Base-by-base conservation (phyloP, 208 protist species). In the Trypanosoma congolense region DNA sequence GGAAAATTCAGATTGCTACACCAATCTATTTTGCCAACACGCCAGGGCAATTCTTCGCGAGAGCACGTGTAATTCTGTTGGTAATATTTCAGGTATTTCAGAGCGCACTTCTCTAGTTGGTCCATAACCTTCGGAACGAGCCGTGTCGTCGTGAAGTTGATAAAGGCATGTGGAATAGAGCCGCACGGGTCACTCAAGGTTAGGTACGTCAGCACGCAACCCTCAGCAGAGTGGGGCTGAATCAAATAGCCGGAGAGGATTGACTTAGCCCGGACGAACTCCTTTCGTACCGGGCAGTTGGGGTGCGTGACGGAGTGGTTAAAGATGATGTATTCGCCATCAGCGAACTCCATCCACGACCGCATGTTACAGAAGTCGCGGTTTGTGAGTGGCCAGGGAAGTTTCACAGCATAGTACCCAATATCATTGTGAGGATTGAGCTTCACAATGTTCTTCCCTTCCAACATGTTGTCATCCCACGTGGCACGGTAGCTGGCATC, bases 291-390 rank as follows among this genome's bases (percentile, higher is more conserved):
- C 0, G 90, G 90, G 56, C 86, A 93, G 29, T 73, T 57, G 5
- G 28, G 56, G 62, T 96, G 90, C 21, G 79, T 65, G 35, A 80
- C 84, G 19, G 90, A 93, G 73, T 93, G 87, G 65, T 96, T 96
- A 58, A 96, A 92, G 38, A 96, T 96, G 49, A 96, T 71, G 57
- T 80, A 96, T 55, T 96, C 86, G 5, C 82, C 83, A 54, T 93
- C 88, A 10, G 69, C 77, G 56, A 92, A 91, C 65, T 93, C 84
- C 82, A 90, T 92, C 87, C 90, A 96, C n/a, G 87, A 91, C 9
- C 90, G 80, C 74, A 81, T 66, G 55, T 96, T 96, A 73, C 84
- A 91, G 47, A 96, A 95, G 60, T 95, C 89, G 9, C 89, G 81
- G 50, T 95, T 93, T 19, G 77, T 75, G 31, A 95, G 65, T 14